Evolutionary conservation across 768 basidiomycete genomes (phyloP).

Genomic region (Mrakia gelida): DNA sequence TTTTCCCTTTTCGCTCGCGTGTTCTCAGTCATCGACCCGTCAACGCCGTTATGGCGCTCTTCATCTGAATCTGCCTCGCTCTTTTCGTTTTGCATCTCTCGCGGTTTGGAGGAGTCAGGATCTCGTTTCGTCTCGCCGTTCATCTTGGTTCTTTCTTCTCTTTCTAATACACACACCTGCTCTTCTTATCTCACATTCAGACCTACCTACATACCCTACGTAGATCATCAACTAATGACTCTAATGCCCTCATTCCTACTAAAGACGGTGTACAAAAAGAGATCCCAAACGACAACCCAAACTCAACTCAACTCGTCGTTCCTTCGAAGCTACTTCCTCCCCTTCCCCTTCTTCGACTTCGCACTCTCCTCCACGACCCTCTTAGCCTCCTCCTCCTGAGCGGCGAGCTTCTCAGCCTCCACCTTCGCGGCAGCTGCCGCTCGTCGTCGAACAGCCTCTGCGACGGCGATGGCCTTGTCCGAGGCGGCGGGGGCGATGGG

Average conservation of each 20-base stretch:
- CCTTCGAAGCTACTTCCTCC: not conserved
- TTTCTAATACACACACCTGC: not conserved
- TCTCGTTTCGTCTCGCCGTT: not conserved
- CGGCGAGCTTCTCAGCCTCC: not conserved
- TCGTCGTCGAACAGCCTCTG: slow-evolving; percentile 20
- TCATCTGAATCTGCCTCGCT: slow-evolving; percentile 4
- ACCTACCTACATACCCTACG: not conserved
- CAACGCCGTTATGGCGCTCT: slow-evolving; percentile 20
- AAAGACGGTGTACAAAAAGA: not conserved
- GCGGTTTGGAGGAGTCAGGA: too few species aligned
- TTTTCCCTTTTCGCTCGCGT: too few species aligned
- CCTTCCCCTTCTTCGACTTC: not conserved
- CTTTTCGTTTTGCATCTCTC: too few species aligned
- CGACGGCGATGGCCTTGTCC: slow-evolving; percentile 22
- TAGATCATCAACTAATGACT: not conserved
- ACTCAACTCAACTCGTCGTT: too few species aligned
- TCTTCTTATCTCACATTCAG: not conserved
- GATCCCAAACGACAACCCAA: not conserved
- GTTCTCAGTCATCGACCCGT: slow-evolving; percentile 21
- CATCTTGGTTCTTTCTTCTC: not conserved
- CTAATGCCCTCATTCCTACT: not conserved
- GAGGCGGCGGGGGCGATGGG: slow-evolving; percentile 8
- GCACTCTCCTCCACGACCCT: not conserved
- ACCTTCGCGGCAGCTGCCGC: slow-evolving; percentile 19
- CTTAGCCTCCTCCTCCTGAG: slow-evolving; percentile 7